Evolutionary conservation across 1,139 yeast species (phyloP).

Genomic region (Geotrichum restrictum): DNA sequence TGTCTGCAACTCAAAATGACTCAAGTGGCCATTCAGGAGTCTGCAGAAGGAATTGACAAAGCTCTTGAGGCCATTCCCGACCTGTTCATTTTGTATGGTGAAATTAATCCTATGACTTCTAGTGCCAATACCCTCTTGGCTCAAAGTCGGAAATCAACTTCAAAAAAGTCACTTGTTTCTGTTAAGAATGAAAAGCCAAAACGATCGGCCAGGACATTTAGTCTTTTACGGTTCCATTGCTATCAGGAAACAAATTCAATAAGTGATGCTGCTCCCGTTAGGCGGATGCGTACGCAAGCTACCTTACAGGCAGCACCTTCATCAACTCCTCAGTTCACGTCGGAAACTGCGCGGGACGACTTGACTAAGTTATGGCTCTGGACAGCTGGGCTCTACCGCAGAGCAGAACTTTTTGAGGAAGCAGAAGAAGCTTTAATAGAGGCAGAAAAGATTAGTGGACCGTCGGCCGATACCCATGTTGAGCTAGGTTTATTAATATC

Average conservation of each 20-base stretch:
- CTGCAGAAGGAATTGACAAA: slow-evolving; percentile 54
- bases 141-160: not conserved
- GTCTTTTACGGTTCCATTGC: too few species aligned
- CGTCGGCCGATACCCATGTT: slow-evolving; percentile 52
- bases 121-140: too few species aligned
- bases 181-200: not conserved
- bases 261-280: not conserved
- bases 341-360: slow-evolving; percentile 3
- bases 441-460: slow-evolving; percentile 54
- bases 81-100: slow-evolving; percentile 57
- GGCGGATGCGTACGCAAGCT: not conserved
- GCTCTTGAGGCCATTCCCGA: slow-evolving; percentile 66
- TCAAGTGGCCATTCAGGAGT: slow-evolving; percentile 66
- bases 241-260: not conserved
- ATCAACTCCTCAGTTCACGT: not conserved
- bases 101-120: slow-evolving; percentile 43
- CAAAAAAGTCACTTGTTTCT: not conserved
- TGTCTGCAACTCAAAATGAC: slow-evolving; percentile 69
- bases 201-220: not conserved
- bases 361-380: slow-evolving; percentile 71
- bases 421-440: slow-evolving; percentile 72
- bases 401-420: slow-evolving; percentile 53
- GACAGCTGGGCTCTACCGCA: slow-evolving; percentile 62
- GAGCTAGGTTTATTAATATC: slow-evolving; percentile 53
- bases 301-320: not conserved